Evolutionary conservation across 1,139 yeast genomes (phyloP).

Genomic region (Hyphopichia buzzinii): DNA sequence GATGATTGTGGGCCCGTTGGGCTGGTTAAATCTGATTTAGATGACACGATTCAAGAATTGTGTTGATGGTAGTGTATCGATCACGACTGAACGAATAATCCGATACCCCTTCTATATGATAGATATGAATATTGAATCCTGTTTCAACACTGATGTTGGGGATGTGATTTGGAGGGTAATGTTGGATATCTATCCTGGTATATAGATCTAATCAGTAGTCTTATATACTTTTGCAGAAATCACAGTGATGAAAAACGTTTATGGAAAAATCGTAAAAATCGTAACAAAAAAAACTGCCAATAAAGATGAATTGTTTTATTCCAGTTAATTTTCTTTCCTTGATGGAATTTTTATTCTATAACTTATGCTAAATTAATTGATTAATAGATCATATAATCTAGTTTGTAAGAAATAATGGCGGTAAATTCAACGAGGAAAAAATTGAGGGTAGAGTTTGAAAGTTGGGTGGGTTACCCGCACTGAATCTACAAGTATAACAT

Average conservation of each 20-base stretch:
- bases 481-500: too few relatives aligned
- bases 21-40: conserved; percentile 9
- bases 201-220: conserved; percentile 37
- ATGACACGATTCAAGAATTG: conserved; percentile 5
- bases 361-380: background rate
- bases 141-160: background rate
- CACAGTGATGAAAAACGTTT: background rate
- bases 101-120: background rate
- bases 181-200: conserved; percentile 2
- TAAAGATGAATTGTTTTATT: background rate
- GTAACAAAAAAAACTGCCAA: background rate
- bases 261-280: background rate
- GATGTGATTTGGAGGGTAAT: background rate
- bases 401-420: background rate
- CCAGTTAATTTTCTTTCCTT: background rate
- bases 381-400: background rate
- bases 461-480: too few relatives aligned
- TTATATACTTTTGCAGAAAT: conserved; percentile 7
- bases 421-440: background rate
- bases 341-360: background rate
- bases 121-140: background rate
- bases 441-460: background rate
- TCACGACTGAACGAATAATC: background rate
- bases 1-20: conserved; percentile 19
- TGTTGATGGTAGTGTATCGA: background rate